Evolutionary conservation across 139 green algal genomes (phyloP).

Genomic region (Chlorella sorokiniana): DNA sequence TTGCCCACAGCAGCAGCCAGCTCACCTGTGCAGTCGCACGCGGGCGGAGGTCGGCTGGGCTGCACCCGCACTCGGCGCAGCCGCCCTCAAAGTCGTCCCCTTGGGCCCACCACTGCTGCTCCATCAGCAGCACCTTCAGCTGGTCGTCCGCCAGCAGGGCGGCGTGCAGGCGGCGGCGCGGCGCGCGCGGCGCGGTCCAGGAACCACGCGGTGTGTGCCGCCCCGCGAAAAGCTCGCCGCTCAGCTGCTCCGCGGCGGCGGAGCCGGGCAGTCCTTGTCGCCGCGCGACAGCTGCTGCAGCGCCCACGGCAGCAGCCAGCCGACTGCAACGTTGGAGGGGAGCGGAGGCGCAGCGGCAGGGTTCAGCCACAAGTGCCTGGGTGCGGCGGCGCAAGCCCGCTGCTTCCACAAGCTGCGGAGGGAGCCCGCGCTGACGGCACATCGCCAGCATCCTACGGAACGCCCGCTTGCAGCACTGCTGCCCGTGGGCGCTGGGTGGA

Average conservation of each 20-base stretch:
- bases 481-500: too few species aligned
- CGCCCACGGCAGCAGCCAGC: slow-evolving; percentile 26
- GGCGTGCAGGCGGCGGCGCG: slow-evolving; percentile 14
- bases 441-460: too few species aligned
- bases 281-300: slow-evolving; percentile 30
- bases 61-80: slow-evolving; percentile 4
- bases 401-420: too few species aligned
- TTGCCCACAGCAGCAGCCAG: not conserved
- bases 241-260: slow-evolving; percentile 12
- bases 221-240: slow-evolving; percentile 1
- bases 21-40: slow-evolving; percentile 17
- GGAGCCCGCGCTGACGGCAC: too few species aligned
- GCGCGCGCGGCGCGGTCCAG: slow-evolving; percentile 3
- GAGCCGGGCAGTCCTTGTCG: slow-evolving; percentile 16
- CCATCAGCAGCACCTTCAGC: slow-evolving; percentile 25
- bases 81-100: slow-evolving; percentile 13
- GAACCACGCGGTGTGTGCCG: slow-evolving; percentile 20
- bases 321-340: not conserved
- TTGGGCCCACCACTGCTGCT: slow-evolving; percentile 33
- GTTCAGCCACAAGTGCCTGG: not conserved
- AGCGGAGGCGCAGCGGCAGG: not conserved
- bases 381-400: too few species aligned
- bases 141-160: slow-evolving; percentile 23
- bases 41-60: slow-evolving; percentile 8
- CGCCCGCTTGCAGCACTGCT: too few species aligned